Evolutionary conservation across 2,329 filamentous ascomycete genomes (phyloP), one percentile per base, ranked within the genome.

Genomic region (Neurospora sp.): DNA sequence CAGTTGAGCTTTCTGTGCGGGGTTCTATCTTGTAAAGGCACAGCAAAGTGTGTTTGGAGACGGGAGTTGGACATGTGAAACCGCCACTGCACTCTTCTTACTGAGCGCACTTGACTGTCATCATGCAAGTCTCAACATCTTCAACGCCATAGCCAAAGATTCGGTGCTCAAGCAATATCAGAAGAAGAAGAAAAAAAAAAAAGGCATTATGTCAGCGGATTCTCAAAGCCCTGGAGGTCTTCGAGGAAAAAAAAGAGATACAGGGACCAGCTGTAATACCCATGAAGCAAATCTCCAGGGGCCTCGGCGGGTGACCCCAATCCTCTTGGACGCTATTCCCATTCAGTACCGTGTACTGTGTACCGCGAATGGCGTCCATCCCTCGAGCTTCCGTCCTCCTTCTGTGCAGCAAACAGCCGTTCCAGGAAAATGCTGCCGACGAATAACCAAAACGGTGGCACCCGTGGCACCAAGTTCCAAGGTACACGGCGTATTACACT

Each of bases 231-330:
- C 13, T 15, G 46, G 23, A 62, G 52, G 23, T n/a, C 23, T 17
- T 62, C 4, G 52, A 10, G 23, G 5, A 28, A 58, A 17, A n/a
- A n/a, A 62, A 33, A 62, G 4, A n/a, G 4, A n/a, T 33, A 28
- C 15, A 36, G 23, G 52, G 28, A n/a, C 28, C 15, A 36, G 52
- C 7, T 62, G 23, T 62, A 66, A 46, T 15, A 70, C 68, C 70
- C 69, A 58, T 69, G 71, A 58, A 66, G 70, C 36, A 71, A 71
- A 73, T 71, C 70, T 66, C 67, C 67, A 72, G 68, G 71, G 71
- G 28, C 38, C 19, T 23, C 66, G 66, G 28, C 66, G 52, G 38
- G 42, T 70, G 69, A 69, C 71, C 70, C 19, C 52, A 62, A 62
- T 62, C 13, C 52, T 62, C 23, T 10, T 33, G 8, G 23, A 62